A percentile compares a stretch with the other conserved stretches of the same genome.
phyloP scores from a whole-genome alignment of 495 filamentous ascomycete species.

The Xylona heveae region DNA sequence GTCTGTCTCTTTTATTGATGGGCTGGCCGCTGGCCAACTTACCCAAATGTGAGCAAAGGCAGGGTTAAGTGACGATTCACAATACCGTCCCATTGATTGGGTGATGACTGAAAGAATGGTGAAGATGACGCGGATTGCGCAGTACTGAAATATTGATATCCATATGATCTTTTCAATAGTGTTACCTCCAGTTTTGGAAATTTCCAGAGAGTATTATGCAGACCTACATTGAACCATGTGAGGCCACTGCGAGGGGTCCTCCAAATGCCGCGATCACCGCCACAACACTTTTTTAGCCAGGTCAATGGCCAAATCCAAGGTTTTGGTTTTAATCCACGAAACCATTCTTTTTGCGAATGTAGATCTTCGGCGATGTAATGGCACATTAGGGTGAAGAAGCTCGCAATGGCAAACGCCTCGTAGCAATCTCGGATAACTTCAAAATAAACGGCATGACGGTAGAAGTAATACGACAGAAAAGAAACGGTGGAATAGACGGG shows the following conservation, averaged over 20 bases:
- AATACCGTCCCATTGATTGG: slow-evolving; percentile 48
- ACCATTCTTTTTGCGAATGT: slow-evolving; percentile 76
- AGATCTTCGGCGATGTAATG: slow-evolving; percentile 63
- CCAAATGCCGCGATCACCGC: slow-evolving; percentile 42
- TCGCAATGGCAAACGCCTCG: slow-evolving; percentile 78
- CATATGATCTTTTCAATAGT: slow-evolving; percentile 40
- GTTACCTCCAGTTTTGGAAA: not conserved
- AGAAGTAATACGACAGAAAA: slow-evolving; percentile 57
- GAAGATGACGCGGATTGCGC: slow-evolving; percentile 67
- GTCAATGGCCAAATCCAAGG: slow-evolving; percentile 58
- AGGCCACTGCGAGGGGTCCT: slow-evolving; percentile 52
- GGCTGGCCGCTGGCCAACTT: slow-evolving; percentile 12
- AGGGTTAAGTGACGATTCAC: slow-evolving; percentile 54
- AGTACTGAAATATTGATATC: slow-evolving; percentile 78
- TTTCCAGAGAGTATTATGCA: not conserved
- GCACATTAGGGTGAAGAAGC: slow-evolving; percentile 79
- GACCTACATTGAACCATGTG: slow-evolving; percentile 9
- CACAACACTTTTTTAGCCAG: slow-evolving; percentile 47
- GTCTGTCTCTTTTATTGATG: not conserved
- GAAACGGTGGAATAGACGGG: slow-evolving; percentile 65
- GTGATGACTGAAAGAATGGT: slow-evolving; percentile 59
- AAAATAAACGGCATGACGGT: slow-evolving; percentile 67
- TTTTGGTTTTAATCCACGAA: slow-evolving; percentile 43
- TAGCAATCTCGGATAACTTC: slow-evolving; percentile 69
- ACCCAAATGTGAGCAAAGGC: slow-evolving; percentile 74